These are phyloP conservation scores for Aureobasidium pullulans DNA, from an alignment of 2,329 filamentous ascomycete species.

Conservation along the genomic window DNA sequence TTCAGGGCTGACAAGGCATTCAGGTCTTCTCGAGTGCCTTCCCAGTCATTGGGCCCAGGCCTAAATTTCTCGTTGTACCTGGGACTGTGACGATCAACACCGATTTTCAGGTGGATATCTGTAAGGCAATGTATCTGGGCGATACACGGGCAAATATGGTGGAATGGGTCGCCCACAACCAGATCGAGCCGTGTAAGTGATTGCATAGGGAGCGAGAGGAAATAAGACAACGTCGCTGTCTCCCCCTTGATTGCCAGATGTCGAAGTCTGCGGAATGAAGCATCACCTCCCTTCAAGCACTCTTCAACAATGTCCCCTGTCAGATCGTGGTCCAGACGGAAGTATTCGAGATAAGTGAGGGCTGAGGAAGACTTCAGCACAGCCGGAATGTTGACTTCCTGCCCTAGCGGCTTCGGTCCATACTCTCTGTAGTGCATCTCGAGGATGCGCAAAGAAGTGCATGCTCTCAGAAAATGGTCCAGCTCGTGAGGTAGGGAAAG, in stretches of 20 bases:
- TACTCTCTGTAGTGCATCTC: background rate
- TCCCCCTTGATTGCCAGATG: background rate
- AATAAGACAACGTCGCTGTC: background rate
- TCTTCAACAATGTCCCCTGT: background rate
- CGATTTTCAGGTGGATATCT: background rate
- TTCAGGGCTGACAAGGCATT: background rate
- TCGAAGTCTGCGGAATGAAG: background rate
- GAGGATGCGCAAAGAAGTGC: background rate
- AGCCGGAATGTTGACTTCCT: background rate
- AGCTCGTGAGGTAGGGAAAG: background rate
- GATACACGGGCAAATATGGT: background rate
- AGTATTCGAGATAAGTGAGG: background rate
- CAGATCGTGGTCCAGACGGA: background rate
- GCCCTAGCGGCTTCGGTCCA: background rate
- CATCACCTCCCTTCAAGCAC: background rate
- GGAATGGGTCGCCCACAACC: background rate
- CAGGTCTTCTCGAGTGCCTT: background rate
- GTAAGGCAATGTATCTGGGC: background rate
- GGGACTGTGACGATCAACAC: background rate
- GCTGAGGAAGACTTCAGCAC: background rate
- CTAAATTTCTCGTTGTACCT: background rate
- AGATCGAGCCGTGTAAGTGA: background rate
- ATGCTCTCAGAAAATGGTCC: background rate
- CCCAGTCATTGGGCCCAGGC: background rate
- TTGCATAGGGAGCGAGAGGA: background rate